A percentile compares a stretch with the other conserved stretches of the same genome.
Evolutionary conservation across 2,329 filamentous ascomycete species (phyloP).

Genomic region (Ophiostoma montium): DNA sequence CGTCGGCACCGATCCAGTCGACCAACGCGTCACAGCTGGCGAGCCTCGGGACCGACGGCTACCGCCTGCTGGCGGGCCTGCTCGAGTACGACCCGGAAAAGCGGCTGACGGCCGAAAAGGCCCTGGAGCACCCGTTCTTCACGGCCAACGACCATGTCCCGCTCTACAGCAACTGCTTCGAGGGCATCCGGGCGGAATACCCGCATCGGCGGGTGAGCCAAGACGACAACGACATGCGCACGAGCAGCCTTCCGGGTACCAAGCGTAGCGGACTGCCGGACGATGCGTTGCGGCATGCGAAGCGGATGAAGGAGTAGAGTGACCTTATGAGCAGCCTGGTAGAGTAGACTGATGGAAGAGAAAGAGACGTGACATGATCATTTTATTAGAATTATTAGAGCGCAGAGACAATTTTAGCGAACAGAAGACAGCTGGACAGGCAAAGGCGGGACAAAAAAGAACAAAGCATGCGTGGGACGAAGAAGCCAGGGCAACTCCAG

Average conservation of each 20-base stretch:
- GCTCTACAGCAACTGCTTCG: slow-evolving; percentile 75
- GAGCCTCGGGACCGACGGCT: slow-evolving; percentile 60
- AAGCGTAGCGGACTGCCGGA: slow-evolving; percentile 80
- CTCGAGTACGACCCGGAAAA: slow-evolving; percentile 89
- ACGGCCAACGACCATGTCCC: slow-evolving; percentile 45
- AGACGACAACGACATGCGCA: slow-evolving; percentile 93
- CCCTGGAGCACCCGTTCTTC: slow-evolving; percentile 87
- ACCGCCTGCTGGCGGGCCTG: slow-evolving; percentile 65
- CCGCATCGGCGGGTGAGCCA: slow-evolving; percentile 80
- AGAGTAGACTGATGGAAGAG: background rate
- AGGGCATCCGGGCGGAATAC: slow-evolving; percentile 77
- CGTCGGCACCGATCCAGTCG: slow-evolving; percentile 27
- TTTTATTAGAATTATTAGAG: too few species aligned
- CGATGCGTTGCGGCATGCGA: slow-evolving; percentile 54
- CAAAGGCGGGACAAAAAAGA: background rate
- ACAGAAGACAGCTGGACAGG: too few species aligned
- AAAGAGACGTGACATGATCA: too few species aligned
- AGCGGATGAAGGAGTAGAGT: slow-evolving; percentile 45
- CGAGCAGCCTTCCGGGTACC: slow-evolving; percentile 74
- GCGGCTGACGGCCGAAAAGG: slow-evolving; percentile 73
- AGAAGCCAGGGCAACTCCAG: background rate
- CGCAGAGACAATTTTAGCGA: too few species aligned
- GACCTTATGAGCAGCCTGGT: too few species aligned
- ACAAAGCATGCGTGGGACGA: background rate
- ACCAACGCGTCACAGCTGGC: slow-evolving; percentile 29